Evolutionary conservation across 2,329 filamentous ascomycete species (phyloP), one percentile per base, ranked within the genome.

Genomic region (Aspergillus texensis): DNA sequence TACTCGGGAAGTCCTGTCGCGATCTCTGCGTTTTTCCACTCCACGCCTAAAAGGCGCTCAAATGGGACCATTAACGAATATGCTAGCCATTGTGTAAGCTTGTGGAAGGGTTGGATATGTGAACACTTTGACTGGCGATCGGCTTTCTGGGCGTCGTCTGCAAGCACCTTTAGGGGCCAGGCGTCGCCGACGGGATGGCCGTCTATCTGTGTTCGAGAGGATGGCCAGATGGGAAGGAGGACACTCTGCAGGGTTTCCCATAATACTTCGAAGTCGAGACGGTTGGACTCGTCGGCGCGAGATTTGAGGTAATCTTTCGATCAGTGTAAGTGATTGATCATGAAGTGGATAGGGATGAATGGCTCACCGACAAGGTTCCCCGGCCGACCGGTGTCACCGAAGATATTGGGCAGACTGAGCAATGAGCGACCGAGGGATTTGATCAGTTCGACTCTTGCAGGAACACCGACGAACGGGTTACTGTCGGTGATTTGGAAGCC

Each of bases 21-120:
- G 0, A 88, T 82, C 24, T 85, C 79, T 2, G 80, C 75, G 43
- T 86, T 86, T 10, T 76, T 79, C 76, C 86, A 87, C 14, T 82
- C 77, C 16, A 83, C 79, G 1, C 80, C 80, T 11, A 89, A 77
- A 1, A 88, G 74, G 2, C 81, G 80, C 55, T 83, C 80, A 69
- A 89, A 87, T 0, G 86, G 85, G 4, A 91, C 88, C 79, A 90
- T 91, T 9, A 92, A 80, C 0, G 89, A 91, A 75, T 92, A 92
- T 1, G 85, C 86, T 6, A 92, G 83, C 90, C 89, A 92, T 72
- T 92, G 89, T 0, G 89, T 91, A 10, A 91, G 81, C 67, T 87
- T 87, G 71, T 88, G 86, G 70, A 86, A 85, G 0, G 84, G 84
- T 6, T 84, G 80, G 14, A 86, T 85, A 12, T 46, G 36, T 9